These are phyloP conservation scores for Fraxinus pennsylvanica DNA, from an alignment of 257 asterid species.

Conservation along the genomic window DNA sequence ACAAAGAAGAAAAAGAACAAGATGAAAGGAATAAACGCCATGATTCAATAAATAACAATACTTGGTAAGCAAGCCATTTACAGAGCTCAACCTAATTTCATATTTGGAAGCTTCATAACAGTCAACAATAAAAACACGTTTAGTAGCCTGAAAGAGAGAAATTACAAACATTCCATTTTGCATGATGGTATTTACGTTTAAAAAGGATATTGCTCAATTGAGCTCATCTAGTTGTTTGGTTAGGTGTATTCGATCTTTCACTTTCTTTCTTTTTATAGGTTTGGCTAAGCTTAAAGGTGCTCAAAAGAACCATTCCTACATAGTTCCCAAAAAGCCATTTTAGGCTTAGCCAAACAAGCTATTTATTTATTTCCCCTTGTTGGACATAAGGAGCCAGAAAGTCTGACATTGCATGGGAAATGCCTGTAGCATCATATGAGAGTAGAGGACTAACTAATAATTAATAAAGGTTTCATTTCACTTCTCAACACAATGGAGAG, in stretches of 20 bases:
- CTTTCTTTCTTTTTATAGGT: neutral
- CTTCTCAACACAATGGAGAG: neutral
- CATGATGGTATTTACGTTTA: neutral
- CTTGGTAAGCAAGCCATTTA: neutral
- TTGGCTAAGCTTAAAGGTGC: neutral
- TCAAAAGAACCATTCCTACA: neutral
- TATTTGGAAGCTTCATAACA: neutral
- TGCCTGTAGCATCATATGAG: neutral
- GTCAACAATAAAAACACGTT: neutral
- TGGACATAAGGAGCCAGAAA: neutral
- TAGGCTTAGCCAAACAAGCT: neutral
- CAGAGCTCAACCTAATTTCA: constrained; percentile 3
- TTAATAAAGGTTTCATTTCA: neutral
- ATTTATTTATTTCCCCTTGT: neutral
- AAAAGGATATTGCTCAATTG: neutral
- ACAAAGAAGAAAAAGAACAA: neutral
- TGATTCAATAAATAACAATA: neutral
- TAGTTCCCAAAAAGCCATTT: neutral
- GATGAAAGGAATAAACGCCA: neutral
- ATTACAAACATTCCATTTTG: neutral
- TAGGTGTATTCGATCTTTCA: neutral
- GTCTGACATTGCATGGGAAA: neutral
- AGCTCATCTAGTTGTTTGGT: neutral
- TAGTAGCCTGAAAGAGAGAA: neutral
- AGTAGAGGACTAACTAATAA: neutral